phyloP scores from a whole-genome alignment of 2,329 filamentous ascomycete genomes.

The Phialocephala subalpina region DNA sequence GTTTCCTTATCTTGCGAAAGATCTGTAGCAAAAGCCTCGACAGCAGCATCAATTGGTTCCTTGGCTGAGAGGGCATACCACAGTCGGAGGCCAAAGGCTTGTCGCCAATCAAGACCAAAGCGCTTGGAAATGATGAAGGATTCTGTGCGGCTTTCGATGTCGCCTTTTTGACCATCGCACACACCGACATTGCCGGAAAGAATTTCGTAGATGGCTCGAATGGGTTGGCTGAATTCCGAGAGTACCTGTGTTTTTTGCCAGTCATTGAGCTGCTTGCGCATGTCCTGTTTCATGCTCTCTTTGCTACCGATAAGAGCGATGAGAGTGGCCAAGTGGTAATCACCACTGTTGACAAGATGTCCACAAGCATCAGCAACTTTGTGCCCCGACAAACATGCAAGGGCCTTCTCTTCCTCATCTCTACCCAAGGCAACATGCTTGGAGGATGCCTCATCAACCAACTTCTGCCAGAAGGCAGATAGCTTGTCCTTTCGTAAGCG shows the following conservation, averaged over 20 bases:
- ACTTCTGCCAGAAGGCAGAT: constrained; percentile 69
- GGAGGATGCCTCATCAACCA: constrained; percentile 68
- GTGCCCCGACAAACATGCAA: constrained; percentile 81
- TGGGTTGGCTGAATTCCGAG: constrained; percentile 84
- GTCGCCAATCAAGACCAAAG: constrained; percentile 91
- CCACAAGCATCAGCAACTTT: constrained; percentile 85
- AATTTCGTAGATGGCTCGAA: constrained; percentile 89
- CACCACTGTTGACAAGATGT: constrained; percentile 75
- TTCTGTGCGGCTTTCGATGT: constrained; percentile 80
- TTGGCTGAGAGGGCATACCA: constrained; percentile 82
- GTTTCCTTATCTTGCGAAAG: constrained; percentile 74
- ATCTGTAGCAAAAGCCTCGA: constrained; percentile 77
- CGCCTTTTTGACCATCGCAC: constrained; percentile 78
- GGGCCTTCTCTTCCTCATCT: constrained; percentile 81
- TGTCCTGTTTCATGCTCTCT: constrained; percentile 73
- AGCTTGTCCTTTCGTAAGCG: constrained; percentile 67
- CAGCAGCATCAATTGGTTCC: constrained; percentile 75
- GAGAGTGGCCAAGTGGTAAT: constrained; percentile 86
- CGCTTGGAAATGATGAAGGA: constrained; percentile 84
- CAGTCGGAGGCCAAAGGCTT: constrained; percentile 87
- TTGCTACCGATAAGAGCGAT: constrained; percentile 83
- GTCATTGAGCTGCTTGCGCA: constrained; percentile 80
- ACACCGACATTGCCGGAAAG: constrained; percentile 87
- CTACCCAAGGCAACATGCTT: constrained; percentile 64
- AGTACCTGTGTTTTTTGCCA: constrained; percentile 87